These are phyloP conservation scores for Sporisorium reilianum DNA, from an alignment of 1,284 basidiomycete genomes.

Conservation along the genomic window DNA sequence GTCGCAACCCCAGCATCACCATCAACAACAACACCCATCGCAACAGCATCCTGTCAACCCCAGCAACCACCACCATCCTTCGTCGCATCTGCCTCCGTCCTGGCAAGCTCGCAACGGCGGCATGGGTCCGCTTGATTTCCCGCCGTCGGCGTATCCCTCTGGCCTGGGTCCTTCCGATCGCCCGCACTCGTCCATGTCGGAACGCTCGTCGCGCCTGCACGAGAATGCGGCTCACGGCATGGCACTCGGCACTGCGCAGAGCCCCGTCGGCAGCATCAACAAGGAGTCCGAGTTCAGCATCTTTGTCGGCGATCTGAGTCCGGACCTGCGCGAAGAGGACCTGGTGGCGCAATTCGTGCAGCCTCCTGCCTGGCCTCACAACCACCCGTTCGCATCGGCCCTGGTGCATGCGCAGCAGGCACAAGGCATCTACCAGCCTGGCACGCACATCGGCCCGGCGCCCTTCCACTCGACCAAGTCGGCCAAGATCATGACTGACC, in stretches of 20 bases:
- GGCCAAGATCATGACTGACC: slow-evolving; percentile 63
- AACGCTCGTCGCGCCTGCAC: slow-evolving; percentile 19
- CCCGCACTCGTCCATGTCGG: slow-evolving; percentile 50
- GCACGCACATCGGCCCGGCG: slow-evolving; percentile 51
- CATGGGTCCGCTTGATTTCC: slow-evolving; percentile 48
- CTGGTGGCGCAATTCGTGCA: slow-evolving; percentile 60
- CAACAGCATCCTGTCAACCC: slow-evolving; percentile 8
- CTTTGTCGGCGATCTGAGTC: slow-evolving; percentile 61
- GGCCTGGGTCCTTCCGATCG: slow-evolving; percentile 31
- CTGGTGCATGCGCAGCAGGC: slow-evolving; percentile 59
- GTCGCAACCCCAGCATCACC: slow-evolving; percentile 16
- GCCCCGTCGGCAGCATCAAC: slow-evolving; percentile 28
- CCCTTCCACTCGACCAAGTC: slow-evolving; percentile 63
- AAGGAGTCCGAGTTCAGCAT: slow-evolving; percentile 58
- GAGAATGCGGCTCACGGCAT: slow-evolving; percentile 18
- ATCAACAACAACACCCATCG: slow-evolving; percentile 10
- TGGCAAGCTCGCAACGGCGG: slow-evolving; percentile 31
- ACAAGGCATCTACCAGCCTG: slow-evolving; percentile 54
- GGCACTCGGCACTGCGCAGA: slow-evolving; percentile 25
- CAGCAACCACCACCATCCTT: slow-evolving; percentile 9
- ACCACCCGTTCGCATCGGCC: slow-evolving; percentile 60
- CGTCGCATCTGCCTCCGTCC: slow-evolving; percentile 5
- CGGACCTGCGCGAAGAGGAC: slow-evolving; percentile 64
- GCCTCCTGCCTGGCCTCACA: slow-evolving; percentile 59
- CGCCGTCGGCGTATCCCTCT: slow-evolving; percentile 23